phyloP scores from a whole-genome alignment of 768 basidiomycete species.

The Mycena leptocephala region DNA sequence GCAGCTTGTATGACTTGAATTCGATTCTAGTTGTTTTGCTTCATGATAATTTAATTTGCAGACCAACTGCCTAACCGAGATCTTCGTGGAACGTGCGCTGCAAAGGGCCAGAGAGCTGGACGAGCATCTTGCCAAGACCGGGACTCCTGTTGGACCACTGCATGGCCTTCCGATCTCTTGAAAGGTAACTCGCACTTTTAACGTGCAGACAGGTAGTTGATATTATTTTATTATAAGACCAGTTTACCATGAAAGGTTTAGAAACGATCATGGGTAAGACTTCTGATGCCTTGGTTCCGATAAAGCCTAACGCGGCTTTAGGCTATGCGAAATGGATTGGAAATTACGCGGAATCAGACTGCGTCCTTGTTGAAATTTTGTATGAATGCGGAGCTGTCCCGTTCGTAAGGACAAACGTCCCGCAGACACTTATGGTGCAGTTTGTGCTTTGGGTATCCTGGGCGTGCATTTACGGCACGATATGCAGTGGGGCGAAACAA shows the following conservation, averaged over 20 bases:
- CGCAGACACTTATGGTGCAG: conserved; percentile 68
- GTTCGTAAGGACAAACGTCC: conserved; percentile 71
- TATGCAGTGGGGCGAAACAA: conserved; percentile 68
- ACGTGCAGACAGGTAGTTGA: background rate
- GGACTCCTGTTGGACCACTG: conserved; percentile 64
- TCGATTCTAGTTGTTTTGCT: background rate
- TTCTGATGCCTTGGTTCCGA: background rate
- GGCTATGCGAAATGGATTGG: conserved; percentile 74
- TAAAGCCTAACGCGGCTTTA: conserved; percentile 14
- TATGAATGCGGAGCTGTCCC: conserved; percentile 71
- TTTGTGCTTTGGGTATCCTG: background rate
- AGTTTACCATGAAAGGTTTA: conserved; percentile 73
- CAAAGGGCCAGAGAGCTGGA: conserved; percentile 67
- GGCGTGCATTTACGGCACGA: background rate
- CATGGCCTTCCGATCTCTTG: conserved; percentile 66
- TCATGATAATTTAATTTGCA: conserved; percentile 17
- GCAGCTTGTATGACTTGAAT: conserved; percentile 63
- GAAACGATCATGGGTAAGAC: conserved; percentile 60
- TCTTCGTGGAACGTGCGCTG: conserved; percentile 70
- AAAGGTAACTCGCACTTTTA: conserved; percentile 45
- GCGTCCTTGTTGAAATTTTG: conserved; percentile 68
- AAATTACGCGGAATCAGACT: conserved; percentile 60
- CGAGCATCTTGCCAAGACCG: conserved; percentile 60
- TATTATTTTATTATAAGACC: conserved; percentile 55
- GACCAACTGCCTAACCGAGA: conserved; percentile 73